Conservation (phyloP, 1,284 basidiomycete species). For the Sporisorium scitamineum region DNA sequence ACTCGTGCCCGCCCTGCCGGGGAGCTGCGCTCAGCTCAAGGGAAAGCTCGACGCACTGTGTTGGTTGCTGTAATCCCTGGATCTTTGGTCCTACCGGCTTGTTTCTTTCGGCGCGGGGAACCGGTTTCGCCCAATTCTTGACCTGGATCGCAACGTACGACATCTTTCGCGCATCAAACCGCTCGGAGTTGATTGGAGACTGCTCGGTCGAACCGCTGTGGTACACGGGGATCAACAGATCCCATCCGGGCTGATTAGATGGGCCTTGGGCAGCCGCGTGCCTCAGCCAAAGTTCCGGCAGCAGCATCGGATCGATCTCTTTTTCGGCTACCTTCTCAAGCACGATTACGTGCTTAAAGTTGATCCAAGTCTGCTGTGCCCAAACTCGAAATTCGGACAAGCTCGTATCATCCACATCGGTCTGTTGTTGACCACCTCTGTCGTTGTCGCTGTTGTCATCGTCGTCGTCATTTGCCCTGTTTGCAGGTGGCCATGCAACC, state of each 20-base stretch:
- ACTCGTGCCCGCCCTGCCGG: neutral
- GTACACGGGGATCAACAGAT: constrained; percentile 2
- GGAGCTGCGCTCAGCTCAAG: neutral
- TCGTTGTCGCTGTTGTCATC: neutral
- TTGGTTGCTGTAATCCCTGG: neutral
- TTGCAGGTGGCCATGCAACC: neutral
- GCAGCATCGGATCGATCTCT: neutral
- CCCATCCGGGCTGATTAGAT: neutral
- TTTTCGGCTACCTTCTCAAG: neutral
- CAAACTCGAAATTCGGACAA: neutral
- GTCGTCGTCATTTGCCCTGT: neutral
- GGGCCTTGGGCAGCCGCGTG: constrained; percentile 6
- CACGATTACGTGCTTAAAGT: neutral
- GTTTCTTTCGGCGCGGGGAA: neutral
- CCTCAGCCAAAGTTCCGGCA: constrained; percentile 9
- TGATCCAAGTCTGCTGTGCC: neutral
- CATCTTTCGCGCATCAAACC: neutral
- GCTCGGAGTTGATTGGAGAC: neutral
- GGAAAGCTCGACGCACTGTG: neutral
- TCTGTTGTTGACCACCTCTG: neutral
- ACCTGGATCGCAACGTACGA: neutral
- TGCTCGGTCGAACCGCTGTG: neutral
- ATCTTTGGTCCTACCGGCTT: neutral
- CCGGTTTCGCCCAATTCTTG: neutral
- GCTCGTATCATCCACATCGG: neutral